Conservation (phyloP, 192 early-diverging fungal genomes). For the Coemansia sp. region DNA sequence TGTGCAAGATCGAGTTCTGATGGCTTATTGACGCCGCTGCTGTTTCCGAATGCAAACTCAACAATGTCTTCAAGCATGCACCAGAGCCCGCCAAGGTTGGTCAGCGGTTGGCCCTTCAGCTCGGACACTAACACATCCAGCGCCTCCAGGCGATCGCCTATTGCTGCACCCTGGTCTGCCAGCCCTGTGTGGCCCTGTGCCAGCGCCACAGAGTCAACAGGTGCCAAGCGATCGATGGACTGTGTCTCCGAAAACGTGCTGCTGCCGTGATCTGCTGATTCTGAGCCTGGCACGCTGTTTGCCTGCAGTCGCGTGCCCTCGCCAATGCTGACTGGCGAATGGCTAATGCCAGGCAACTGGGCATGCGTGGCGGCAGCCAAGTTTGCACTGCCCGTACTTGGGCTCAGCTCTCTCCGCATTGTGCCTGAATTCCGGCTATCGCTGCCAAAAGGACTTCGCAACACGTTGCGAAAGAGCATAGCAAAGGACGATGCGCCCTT, state of each 20-base stretch:
- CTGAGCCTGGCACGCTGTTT: not conserved
- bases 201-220: conserved; percentile 33
- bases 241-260: conserved; percentile 1
- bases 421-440: conserved; percentile 13
- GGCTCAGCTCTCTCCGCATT: conserved; percentile 7
- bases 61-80: conserved; percentile 26
- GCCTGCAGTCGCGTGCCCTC: not conserved
- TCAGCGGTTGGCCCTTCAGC: conserved; percentile 13
- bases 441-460: conserved; percentile 37
- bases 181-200: conserved; percentile 13
- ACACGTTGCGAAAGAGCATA: conserved; percentile 40
- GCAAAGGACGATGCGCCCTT: conserved; percentile 17
- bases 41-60: conserved; percentile 22
- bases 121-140: conserved; percentile 19
- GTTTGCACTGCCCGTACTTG: conserved; percentile 1
- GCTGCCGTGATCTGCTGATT: not conserved
- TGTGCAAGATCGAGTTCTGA: not conserved
- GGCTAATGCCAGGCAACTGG: not conserved
- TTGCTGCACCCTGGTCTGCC: conserved; percentile 10
- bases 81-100: conserved; percentile 40
- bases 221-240: not conserved
- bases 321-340: conserved; percentile 12
- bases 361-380: conserved; percentile 1
- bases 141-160: conserved; percentile 31
- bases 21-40: not conserved